Conservation (phyloP, 2,329 filamentous ascomycete genomes). For the Colletotrichum phormii region DNA sequence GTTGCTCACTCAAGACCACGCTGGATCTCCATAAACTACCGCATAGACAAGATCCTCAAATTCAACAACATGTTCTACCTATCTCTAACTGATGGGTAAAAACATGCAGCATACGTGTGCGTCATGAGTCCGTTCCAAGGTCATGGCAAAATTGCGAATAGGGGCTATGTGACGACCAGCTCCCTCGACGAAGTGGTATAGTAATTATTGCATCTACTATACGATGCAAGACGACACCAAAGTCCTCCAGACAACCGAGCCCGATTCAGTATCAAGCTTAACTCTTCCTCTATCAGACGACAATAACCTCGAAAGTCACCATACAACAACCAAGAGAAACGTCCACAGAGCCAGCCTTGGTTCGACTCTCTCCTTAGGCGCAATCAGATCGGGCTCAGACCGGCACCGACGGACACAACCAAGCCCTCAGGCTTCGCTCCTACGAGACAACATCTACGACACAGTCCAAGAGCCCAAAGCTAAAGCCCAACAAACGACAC, state of each 20-base stretch:
- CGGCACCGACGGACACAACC: not conserved
- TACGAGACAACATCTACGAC: conserved; percentile 7
- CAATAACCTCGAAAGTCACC: not conserved
- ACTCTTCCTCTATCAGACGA: not conserved
- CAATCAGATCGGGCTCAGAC: not conserved
- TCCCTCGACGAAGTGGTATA: not conserved
- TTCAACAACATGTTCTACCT: not conserved
- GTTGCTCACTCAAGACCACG: not conserved
- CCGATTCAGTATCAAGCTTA: not conserved
- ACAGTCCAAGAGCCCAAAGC: not conserved
- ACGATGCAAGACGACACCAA: not conserved
- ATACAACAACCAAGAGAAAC: not conserved
- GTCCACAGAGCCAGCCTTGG: not conserved
- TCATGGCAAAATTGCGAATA: not conserved
- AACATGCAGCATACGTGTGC: not conserved
- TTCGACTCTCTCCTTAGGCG: not conserved
- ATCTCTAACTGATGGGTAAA: not conserved
- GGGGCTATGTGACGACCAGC: not conserved
- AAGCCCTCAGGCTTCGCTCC: not conserved
- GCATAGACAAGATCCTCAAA: not conserved
- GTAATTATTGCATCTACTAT: not conserved
- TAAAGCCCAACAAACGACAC: not conserved
- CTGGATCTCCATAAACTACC: not conserved
- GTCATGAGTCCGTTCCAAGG: not conserved
- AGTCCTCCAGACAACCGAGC: not conserved